Evolutionary conservation across 1,284 basidiomycete species (phyloP).

Genomic region (Microstroma glucosiphilum): DNA sequence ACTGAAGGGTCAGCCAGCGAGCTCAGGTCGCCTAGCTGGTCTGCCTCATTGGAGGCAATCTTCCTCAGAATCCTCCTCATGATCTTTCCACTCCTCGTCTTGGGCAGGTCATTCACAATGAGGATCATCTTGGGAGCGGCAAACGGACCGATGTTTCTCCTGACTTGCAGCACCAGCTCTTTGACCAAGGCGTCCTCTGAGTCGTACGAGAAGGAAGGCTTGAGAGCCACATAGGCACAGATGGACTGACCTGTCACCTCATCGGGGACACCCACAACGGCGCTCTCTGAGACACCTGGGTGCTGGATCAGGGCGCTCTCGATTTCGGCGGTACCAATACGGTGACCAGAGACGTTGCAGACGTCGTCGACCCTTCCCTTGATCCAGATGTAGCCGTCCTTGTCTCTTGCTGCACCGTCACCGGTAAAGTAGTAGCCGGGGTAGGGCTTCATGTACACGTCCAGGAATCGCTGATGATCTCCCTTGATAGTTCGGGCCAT

Average conservation of each 20-base stretch:
- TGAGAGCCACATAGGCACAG: conserved; percentile 56
- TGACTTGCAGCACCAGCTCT: conserved; percentile 87
- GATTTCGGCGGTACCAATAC: conserved; percentile 93
- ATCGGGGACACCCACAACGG: conserved; percentile 53
- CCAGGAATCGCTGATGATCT: conserved; percentile 85
- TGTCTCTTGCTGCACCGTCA: conserved; percentile 87
- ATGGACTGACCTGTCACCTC: conserved; percentile 50
- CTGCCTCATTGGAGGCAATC: conserved; percentile 85
- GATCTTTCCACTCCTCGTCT: conserved; percentile 94
- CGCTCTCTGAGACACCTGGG: conserved; percentile 90
- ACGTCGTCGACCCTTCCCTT: conserved; percentile 90
- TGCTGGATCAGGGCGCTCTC: conserved; percentile 91
- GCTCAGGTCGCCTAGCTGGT: conserved; percentile 80
- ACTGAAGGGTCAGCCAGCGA: conserved; percentile 68
- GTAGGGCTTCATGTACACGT: conserved; percentile 80
- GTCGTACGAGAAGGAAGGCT: conserved; percentile 67
- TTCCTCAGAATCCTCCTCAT: conserved; percentile 92
- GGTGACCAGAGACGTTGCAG: conserved; percentile 72
- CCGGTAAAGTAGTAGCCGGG: conserved; percentile 82
- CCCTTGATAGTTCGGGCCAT: conserved; percentile 89
- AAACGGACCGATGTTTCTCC: conserved; percentile 59
- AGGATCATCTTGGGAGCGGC: conserved; percentile 83
- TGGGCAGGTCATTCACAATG: conserved; percentile 80
- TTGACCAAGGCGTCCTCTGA: conserved; percentile 70
- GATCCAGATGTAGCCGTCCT: conserved; percentile 84